Evolutionary conservation across 2,329 filamentous ascomycete species (phyloP).

Genomic region (Peltaster fructicola): DNA sequence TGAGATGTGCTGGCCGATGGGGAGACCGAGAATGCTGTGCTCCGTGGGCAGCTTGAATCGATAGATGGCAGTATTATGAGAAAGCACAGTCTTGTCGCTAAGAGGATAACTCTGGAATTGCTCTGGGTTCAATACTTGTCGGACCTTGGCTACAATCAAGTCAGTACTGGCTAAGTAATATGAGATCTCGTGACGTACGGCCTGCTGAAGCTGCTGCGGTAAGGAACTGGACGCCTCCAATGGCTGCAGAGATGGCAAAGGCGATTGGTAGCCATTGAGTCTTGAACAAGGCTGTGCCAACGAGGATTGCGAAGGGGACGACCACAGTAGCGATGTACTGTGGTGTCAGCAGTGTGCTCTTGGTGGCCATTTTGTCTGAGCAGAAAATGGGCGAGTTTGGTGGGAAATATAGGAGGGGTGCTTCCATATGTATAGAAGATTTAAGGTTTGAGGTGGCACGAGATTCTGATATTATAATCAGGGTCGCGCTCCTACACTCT

Average conservation of each 20-base stretch:
- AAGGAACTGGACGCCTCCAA: constrained; percentile 57
- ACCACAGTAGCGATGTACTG: constrained; percentile 65
- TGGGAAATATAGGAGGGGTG: constrained; percentile 2
- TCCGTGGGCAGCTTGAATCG: constrained; percentile 71
- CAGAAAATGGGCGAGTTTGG: constrained; percentile 1
- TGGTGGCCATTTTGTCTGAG: constrained; percentile 3
- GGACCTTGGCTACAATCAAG: too few relatives aligned
- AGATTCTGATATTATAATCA: too few relatives aligned
- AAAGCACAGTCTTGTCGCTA: constrained; percentile 85
- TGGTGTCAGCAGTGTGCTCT: constrained; percentile 26
- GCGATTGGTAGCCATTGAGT: constrained; percentile 59
- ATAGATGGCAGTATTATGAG: constrained; percentile 99
- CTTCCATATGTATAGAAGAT: too few relatives aligned
- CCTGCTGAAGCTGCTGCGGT: constrained; percentile 15
- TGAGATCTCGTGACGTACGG: constrained; percentile 4
- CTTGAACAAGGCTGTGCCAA: constrained; percentile 66
- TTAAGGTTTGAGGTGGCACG: too few relatives aligned
- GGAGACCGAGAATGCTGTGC: constrained; percentile 74
- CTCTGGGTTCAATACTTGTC: constrained; percentile 72
- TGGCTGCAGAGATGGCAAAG: constrained; percentile 42
- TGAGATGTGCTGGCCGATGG: constrained; percentile 97
- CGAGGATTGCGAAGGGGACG: constrained; percentile 61
- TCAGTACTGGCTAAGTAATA: background rate
- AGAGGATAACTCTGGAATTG: constrained; percentile 85
- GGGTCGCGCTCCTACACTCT: too few relatives aligned